A percentile compares a stretch with the other conserved stretches of the same genome.
phyloP scores from a whole-genome alignment of 2,329 filamentous ascomycete species.

The Arthrobotrys entomopaga region DNA sequence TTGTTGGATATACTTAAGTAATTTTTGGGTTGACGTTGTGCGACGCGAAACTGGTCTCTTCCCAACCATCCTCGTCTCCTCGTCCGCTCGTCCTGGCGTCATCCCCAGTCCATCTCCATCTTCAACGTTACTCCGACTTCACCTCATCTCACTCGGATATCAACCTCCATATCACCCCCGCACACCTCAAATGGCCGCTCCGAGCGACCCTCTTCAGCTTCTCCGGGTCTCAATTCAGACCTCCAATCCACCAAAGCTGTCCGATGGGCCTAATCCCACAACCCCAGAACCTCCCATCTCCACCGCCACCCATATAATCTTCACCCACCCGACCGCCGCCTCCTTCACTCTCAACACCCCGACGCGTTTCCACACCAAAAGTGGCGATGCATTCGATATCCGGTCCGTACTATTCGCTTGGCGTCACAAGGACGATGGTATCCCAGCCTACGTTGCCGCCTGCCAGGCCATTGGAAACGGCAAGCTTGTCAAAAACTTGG shows the following conservation, averaged over 20 bases:
- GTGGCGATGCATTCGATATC: constrained; percentile 78
- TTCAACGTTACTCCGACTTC: constrained; percentile 5
- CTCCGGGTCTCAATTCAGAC: constrained; percentile 84
- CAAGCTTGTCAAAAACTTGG: constrained; percentile 79
- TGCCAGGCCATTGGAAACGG: constrained; percentile 72
- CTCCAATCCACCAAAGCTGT: constrained; percentile 75
- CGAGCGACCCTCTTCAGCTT: constrained; percentile 75
- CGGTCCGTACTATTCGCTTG: constrained; percentile 97
- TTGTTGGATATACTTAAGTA: too few species aligned
- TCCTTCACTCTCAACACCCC: constrained; percentile 75
- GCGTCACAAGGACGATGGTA: constrained; percentile 88
- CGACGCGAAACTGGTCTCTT: constrained; percentile 32
- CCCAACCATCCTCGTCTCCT: constrained; percentile 6
- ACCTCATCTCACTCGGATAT: constrained; percentile 5
- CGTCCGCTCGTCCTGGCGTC: not conserved
- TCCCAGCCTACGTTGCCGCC: constrained; percentile 89
- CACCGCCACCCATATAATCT: constrained; percentile 79
- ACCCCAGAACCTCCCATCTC: constrained; percentile 61
- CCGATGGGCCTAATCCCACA: constrained; percentile 74
- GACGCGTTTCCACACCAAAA: constrained; percentile 87
- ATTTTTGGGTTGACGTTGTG: constrained; percentile 8
- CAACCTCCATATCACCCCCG: not conserved
- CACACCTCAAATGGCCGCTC: constrained; percentile 27
- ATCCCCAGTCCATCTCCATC: not conserved
- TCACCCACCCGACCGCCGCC: constrained; percentile 71